phyloP scores from a whole-genome alignment of 305 asterid genomes.

The Nicotiana rustica region DNA sequence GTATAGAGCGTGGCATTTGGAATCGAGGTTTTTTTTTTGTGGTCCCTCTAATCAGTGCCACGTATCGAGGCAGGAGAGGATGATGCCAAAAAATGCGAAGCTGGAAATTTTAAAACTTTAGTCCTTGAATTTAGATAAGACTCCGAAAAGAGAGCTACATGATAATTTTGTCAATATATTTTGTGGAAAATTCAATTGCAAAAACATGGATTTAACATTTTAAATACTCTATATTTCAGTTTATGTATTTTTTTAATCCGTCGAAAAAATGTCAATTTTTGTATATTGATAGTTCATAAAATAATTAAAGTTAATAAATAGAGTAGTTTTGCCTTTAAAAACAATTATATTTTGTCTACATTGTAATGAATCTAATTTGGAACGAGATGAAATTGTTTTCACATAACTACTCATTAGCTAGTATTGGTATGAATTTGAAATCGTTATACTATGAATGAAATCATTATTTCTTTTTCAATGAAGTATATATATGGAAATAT shows the following conservation, averaged over 20 bases:
- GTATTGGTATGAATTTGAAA: too few relatives aligned
- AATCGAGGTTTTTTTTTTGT: conserved; percentile 20
- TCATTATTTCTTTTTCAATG: too few relatives aligned
- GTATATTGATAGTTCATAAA: too few relatives aligned
- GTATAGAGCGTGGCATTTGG: conserved; percentile 8
- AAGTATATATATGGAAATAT: too few relatives aligned
- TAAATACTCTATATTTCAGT: neutral
- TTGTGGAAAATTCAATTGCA: neutral
- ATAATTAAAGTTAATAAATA: too few relatives aligned
- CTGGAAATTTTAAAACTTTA: conserved; percentile 39
- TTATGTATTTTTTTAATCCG: neutral
- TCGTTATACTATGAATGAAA: too few relatives aligned
- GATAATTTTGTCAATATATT: neutral
- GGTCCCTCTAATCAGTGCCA: conserved; percentile 48
- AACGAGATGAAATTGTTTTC: too few relatives aligned
- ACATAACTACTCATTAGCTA: too few relatives aligned
- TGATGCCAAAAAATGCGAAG: conserved; percentile 46
- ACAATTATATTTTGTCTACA: too few relatives aligned
- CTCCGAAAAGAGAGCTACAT: conserved; percentile 13
- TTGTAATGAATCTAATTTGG: too few relatives aligned
- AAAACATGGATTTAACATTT: neutral
- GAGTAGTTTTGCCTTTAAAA: too few relatives aligned
- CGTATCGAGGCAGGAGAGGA: conserved; percentile 50
- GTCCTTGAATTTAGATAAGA: conserved; percentile 31
- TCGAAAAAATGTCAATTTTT: neutral